Conservation (phyloP, 2,329 filamentous ascomycete genomes). For the Phoma sp. region DNA sequence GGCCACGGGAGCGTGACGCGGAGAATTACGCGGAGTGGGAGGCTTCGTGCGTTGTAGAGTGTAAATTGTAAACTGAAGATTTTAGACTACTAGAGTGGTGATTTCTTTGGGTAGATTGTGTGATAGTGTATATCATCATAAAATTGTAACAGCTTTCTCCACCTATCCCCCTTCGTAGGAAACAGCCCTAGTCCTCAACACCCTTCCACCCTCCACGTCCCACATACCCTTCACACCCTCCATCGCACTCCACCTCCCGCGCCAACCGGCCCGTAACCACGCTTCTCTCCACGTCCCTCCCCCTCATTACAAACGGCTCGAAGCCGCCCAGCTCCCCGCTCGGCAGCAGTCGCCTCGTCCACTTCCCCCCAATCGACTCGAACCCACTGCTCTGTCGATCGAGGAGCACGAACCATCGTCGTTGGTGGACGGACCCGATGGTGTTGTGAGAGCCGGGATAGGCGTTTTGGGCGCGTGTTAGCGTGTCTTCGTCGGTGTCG, state of each 20-base stretch:
- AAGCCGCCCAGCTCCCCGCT: conserved; percentile 49
- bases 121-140: background rate
- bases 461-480: conserved; percentile 65
- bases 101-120: background rate
- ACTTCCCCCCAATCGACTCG: conserved; percentile 17
- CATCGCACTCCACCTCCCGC: conserved; percentile 66
- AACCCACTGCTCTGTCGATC: conserved; percentile 68
- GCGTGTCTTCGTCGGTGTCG: conserved; percentile 43
- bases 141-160: background rate
- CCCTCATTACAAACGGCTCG: conserved; percentile 66
- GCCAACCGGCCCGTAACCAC: conserved; percentile 68
- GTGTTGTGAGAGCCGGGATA: conserved; percentile 70
- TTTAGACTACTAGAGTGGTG: background rate
- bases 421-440: conserved; percentile 71
- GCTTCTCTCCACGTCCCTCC: conserved; percentile 68
- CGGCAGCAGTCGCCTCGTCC: conserved; percentile 2
- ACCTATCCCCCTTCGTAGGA: no score
- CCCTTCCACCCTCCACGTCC: conserved; percentile 68
- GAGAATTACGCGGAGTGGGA: conserved; percentile 1
- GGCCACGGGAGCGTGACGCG: background rate
- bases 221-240: conserved; percentile 64
- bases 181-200: conserved; percentile 48
- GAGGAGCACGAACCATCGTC: conserved; percentile 70
- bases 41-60: background rate
- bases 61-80: background rate